Base-by-base conservation (phyloP, 1,139 yeast genomes). In the Yamadazyma oceani region DNA sequence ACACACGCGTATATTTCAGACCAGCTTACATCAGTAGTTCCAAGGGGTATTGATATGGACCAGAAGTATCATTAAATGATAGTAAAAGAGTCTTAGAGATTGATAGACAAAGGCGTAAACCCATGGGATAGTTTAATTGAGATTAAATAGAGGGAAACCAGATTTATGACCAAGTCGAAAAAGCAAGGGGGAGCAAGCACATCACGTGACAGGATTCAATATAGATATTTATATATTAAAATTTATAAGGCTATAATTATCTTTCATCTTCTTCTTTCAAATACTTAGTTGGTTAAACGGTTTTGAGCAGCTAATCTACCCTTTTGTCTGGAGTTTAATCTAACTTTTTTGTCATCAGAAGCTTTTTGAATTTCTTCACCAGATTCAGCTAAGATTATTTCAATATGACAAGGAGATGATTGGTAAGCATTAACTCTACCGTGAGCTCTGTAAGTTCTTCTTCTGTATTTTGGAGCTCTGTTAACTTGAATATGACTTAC, bases 361-460 rank as follows among this genome's bases (percentile, higher is more conserved):
- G 97, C 90, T 85, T 92, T 92, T 66, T 85, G 90, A 69, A 92
- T 90, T 66, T 78, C 81, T 75, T 89, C 97, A 60, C 78, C 92
- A 74, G 84, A 88, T 82, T 94, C 98, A 65, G 97, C 84, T 65
- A 94, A 80, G 68, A 88, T 84, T 70, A 94, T 78, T 82, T 94
- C 98, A 70, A 94, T 90, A 86, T 94, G 99, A 66, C 95, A 89
- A 69, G 98, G 98, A 64, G 90, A 81, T 51, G 97, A 87, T 80
- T 88, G 94, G 90, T 88, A 92, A 63, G 96, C 96, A 78, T 90
- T 92, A 73, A 89, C 87, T 84, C 97, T 90, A 86, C 99, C 99
- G 85, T 92, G 98, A 65, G 98, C 98, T 85, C 99, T 92, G 96
- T 80, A 94, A 69, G 98, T 92, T 81, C 99, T 89, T 82, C 98